phyloP scores from a whole-genome alignment of 2,329 filamentous ascomycete genomes.

The Scedosporium boydii region DNA sequence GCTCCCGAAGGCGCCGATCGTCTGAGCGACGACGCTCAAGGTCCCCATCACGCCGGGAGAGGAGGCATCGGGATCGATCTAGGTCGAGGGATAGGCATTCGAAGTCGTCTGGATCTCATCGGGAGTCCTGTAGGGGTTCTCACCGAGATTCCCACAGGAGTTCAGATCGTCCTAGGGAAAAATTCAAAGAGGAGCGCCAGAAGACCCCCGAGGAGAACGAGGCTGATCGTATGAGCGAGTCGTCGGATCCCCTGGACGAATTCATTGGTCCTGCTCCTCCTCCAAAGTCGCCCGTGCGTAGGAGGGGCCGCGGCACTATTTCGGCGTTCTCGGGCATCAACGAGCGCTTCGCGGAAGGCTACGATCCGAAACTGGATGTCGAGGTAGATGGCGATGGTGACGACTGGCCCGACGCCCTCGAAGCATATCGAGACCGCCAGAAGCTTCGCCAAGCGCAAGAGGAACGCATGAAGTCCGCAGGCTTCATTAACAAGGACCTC shows the following conservation, averaged over 20 bases:
- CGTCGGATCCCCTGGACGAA: slow-evolving; percentile 60
- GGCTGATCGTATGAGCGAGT: slow-evolving; percentile 30
- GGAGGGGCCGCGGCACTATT: slow-evolving; percentile 63
- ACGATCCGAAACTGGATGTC: slow-evolving; percentile 49
- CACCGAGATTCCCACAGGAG: not conserved
- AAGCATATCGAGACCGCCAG: slow-evolving; percentile 70
- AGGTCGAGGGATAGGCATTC: slow-evolving; percentile 4
- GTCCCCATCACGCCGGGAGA: slow-evolving; percentile 20
- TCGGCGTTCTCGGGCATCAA: slow-evolving; percentile 62
- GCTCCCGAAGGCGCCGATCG: slow-evolving; percentile 5
- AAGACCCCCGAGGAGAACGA: slow-evolving; percentile 12
- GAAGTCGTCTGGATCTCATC: not conserved
- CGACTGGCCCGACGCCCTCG: slow-evolving; percentile 73
- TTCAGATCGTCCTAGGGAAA: slow-evolving; percentile 6
- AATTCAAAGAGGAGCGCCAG: slow-evolving; percentile 9
- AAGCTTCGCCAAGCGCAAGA: slow-evolving; percentile 68
- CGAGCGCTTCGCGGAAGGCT: slow-evolving; percentile 62
- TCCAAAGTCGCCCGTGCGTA: slow-evolving; percentile 30
- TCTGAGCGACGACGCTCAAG: slow-evolving; percentile 18
- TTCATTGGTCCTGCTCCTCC: slow-evolving; percentile 66
- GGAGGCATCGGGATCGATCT: slow-evolving; percentile 23
- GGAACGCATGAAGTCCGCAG: slow-evolving; percentile 64
- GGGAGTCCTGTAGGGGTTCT: no score
- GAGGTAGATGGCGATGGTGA: slow-evolving; percentile 42
- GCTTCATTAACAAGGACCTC: slow-evolving; percentile 69